A percentile compares a stretch with the other conserved stretches of the same genome.
Conservation (phyloP, 495 filamentous ascomycete species). For the Penicillium chermesinum region DNA sequence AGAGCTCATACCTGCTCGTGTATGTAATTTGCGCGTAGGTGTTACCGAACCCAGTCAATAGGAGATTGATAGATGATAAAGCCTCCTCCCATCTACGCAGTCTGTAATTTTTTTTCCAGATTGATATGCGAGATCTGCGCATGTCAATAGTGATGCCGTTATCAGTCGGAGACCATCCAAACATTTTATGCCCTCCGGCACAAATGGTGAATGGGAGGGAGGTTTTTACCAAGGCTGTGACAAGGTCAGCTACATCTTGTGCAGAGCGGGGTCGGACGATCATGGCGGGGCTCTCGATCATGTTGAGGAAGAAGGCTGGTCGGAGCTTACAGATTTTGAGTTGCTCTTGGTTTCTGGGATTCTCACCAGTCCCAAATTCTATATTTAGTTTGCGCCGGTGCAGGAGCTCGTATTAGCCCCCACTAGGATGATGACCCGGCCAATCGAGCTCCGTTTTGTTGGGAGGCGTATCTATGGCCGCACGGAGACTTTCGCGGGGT, state of each 20-base stretch:
- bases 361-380: no score
- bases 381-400: no score
- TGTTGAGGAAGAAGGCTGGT: slow-evolving; percentile 9
- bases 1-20: slow-evolving; percentile 2
- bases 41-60: no score
- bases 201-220: slow-evolving; percentile 29
- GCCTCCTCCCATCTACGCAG: slow-evolving; percentile 35
- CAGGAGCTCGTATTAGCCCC: no score
- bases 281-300: slow-evolving; percentile 5
- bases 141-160: slow-evolving; percentile 33
- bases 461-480: no score
- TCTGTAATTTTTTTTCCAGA: slow-evolving; percentile 16
- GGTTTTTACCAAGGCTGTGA: slow-evolving; percentile 16
- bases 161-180: slow-evolving; percentile 20
- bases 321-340: slow-evolving; percentile 2
- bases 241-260: slow-evolving; percentile 27
- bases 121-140: slow-evolving; percentile 31
- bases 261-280: slow-evolving; percentile 29
- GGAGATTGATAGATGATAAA: slow-evolving; percentile 9
- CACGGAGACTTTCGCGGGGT: no score
- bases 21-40: no score
- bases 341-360: no score
- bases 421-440: no score
- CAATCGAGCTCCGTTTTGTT: no score
- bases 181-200: slow-evolving; percentile 34